Percentiles rank a stretch among this genome's conserved stretches.
Evolutionary conservation across 257 asterid species (phyloP).

Genomic region (Nicotiana tabacum): DNA sequence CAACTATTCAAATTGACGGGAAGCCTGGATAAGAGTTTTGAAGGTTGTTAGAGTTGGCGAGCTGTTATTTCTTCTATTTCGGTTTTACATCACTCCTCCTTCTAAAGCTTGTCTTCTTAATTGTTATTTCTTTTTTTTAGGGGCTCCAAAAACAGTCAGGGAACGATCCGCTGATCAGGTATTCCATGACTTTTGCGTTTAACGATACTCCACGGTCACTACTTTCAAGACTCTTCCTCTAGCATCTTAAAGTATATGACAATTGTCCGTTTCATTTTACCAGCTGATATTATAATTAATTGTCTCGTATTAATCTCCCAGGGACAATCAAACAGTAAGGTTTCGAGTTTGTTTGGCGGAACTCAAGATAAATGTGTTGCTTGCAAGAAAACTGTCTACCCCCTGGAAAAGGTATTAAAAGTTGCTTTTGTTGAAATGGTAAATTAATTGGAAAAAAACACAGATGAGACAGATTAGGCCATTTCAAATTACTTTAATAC

Average conservation of each 20-base stretch:
- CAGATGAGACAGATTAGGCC: not conserved
- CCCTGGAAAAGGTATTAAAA: constrained; percentile 67
- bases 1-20: constrained; percentile 87
- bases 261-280: not conserved
- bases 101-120: not conserved
- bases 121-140: constrained; percentile 19
- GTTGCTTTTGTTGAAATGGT: not conserved
- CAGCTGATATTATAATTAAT: not conserved
- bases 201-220: not conserved
- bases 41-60: constrained; percentile 36
- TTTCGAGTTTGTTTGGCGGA: constrained; percentile 66
- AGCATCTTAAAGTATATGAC: not conserved
- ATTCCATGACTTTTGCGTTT: not conserved
- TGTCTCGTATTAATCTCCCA: constrained; percentile 12
- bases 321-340: constrained; percentile 40
- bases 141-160: constrained; percentile 56
- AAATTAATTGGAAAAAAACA: not conserved
- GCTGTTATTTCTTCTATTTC: not conserved
- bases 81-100: not conserved
- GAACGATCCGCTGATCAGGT: constrained; percentile 51
- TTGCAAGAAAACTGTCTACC: constrained; percentile 78
- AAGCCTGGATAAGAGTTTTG: constrained; percentile 80
- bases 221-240: not conserved
- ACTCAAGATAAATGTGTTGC: constrained; percentile 81
- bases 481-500: not conserved